These are phyloP conservation scores for Diutina neorugosa DNA, from an alignment of 1,139 yeast species.

Conservation along the genomic window DNA sequence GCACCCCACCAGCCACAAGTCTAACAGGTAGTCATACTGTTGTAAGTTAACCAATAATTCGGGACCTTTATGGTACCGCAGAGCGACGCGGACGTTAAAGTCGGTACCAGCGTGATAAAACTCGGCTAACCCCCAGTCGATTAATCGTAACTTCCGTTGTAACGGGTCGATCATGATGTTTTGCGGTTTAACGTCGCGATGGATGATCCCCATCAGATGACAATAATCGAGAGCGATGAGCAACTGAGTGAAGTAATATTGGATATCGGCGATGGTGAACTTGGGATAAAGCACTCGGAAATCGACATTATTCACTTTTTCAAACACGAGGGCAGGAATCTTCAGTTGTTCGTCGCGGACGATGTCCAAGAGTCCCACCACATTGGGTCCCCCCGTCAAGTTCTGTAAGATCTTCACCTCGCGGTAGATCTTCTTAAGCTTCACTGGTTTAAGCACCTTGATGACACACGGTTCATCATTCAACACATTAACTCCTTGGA, in stretches of 20 bases:
- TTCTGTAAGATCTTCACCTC: constrained; percentile 69
- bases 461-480: constrained; percentile 54
- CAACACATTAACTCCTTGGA: constrained; percentile 47
- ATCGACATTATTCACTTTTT: constrained; percentile 58
- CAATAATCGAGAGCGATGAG: constrained; percentile 63
- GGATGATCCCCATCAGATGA: constrained; percentile 78
- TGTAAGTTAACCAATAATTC: constrained; percentile 63
- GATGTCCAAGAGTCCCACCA: constrained; percentile 55
- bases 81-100: constrained; percentile 71
- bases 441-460: constrained; percentile 89
- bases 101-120: constrained; percentile 71
- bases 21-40: constrained; percentile 68
- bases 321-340: constrained; percentile 68
- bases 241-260: constrained; percentile 58
- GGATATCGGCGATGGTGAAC: constrained; percentile 49
- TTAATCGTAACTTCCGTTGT: constrained; percentile 48
- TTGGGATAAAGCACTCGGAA: constrained; percentile 62
- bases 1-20: constrained; percentile 76
- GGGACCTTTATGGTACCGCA: constrained; percentile 74
- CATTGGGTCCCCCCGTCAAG: constrained; percentile 64
- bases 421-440: constrained; percentile 65
- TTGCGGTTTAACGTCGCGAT: constrained; percentile 77
- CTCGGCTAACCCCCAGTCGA: constrained; percentile 82
- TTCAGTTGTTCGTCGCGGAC: constrained; percentile 66
- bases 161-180: constrained; percentile 74